A percentile compares a stretch with the other conserved stretches of the same genome.
Conservation (phyloP, 768 basidiomycete genomes). For the Lyophyllum semitale region DNA sequence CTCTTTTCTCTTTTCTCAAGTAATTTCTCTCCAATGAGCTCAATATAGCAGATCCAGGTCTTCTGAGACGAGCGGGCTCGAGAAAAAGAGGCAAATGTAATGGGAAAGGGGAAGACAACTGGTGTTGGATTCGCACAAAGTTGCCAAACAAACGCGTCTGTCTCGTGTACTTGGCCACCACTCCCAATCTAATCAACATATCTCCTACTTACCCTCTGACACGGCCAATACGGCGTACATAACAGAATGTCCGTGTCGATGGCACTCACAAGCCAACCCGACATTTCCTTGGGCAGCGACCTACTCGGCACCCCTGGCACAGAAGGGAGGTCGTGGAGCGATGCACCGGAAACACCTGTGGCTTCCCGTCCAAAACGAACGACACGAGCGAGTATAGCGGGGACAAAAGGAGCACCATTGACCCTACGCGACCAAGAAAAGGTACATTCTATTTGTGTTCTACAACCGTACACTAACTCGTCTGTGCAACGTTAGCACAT, state of each 20-base stretch:
- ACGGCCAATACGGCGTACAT: background rate
- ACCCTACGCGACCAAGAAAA: slow-evolving; percentile 97
- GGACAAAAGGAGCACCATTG: slow-evolving; percentile 51
- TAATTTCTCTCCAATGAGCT: no score
- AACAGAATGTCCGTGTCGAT: slow-evolving; percentile 45
- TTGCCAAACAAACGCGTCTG: background rate
- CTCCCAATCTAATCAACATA: slow-evolving; percentile 8
- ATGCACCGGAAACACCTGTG: slow-evolving; percentile 51
- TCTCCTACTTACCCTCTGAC: background rate
- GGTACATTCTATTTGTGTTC: slow-evolving; percentile 43
- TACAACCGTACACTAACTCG: background rate
- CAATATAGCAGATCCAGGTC: no score
- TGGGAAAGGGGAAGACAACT: background rate
- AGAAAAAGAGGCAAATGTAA: no score
- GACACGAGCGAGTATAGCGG: slow-evolving; percentile 33
- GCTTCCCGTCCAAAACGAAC: slow-evolving; percentile 46
- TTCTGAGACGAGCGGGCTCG: no score
- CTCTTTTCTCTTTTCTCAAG: no score
- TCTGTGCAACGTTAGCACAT: slow-evolving; percentile 65
- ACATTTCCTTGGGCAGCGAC: slow-evolving; percentile 57
- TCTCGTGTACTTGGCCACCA: background rate
- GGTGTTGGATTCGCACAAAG: background rate
- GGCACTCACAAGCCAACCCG: slow-evolving; percentile 47
- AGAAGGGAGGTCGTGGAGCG: slow-evolving; percentile 45
- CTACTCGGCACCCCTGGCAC: slow-evolving; percentile 56